Base-by-base conservation (phyloP, 2,329 filamentous ascomycete genomes). In the Dactylellina sp. region DNA sequence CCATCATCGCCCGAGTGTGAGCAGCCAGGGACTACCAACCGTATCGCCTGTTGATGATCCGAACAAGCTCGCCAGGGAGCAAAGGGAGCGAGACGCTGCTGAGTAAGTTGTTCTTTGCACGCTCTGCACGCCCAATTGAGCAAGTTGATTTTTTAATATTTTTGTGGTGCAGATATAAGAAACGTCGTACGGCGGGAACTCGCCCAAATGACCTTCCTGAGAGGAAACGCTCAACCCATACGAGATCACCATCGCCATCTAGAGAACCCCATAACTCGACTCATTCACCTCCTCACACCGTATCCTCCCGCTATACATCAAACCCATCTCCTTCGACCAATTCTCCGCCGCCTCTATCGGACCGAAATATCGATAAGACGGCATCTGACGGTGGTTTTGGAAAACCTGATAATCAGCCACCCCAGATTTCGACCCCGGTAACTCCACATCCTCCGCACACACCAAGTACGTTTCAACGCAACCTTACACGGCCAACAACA, bases 51-150 rank as follows among this genome's bases (percentile, higher is more conserved):
- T 72, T 52, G 68, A 72, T 47, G 68, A 72, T 28, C 68, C 68
- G 46, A 72, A 72, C 47, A 72, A 72, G 49, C 68, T 72, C 39
- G 68, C 68, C 12, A 53, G 68, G 20, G 68, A 72, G 22, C 60
- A 65, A 59, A 60, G 68, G 40, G 68, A 72, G 42, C 68, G 68
- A 49, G 68, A 72, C n/a, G 68, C 68, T 65, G 68, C 68, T 24
- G 68, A 72, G 68, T 72, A 72, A 32, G 68, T 65, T n/a, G 2
- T 32, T 40, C 18, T 16, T 22, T 11, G n/a, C n/a, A 24, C 24
- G 55, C 7, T 4, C 24, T 52, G 40, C 16, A 20, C 46, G 40
- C n/a, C 32, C 20, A 20, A 55, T 55, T 55, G 50, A 20, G 50
- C 50, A 39, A 40, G n/a, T 55, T 42, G n/a, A 44, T 35, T 46